Conservation (phyloP, 2,329 filamentous ascomycete species). For the Ambrosiella beaveri region DNA sequence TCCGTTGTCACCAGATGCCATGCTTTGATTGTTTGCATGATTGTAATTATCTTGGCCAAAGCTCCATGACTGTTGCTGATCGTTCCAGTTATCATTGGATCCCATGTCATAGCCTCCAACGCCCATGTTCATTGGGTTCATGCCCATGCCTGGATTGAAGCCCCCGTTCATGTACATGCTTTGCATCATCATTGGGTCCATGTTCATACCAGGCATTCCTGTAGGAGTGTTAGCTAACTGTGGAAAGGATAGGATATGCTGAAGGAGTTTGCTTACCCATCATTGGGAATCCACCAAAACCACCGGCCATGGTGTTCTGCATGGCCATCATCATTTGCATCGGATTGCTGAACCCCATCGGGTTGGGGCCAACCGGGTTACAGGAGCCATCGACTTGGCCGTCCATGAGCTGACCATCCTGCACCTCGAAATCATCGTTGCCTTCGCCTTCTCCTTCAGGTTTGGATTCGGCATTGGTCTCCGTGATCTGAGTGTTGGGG, state of each 20-base stretch:
- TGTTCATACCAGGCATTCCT: conserved; percentile 71
- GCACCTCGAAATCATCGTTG: not conserved
- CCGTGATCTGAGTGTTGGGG: too few relatives aligned
- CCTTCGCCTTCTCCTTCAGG: not conserved
- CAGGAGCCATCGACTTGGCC: conserved; percentile 8
- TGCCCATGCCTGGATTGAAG: conserved; percentile 47
- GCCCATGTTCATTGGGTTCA: conserved; percentile 37
- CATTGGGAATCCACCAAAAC: conserved; percentile 49
- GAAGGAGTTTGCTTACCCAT: conserved; percentile 53
- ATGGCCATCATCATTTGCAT: conserved; percentile 70
- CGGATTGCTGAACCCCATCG: conserved; percentile 49
- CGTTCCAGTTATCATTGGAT: conserved; percentile 65
- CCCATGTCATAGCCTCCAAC: conserved; percentile 59
- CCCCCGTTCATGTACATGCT: conserved; percentile 65
- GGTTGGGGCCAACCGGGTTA: conserved; percentile 9
- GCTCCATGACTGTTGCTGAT: conserved; percentile 61
- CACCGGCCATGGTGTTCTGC: conserved; percentile 47
- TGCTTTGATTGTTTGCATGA: conserved; percentile 67
- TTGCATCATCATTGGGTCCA: conserved; percentile 65
- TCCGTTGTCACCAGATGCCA: conserved; percentile 61
- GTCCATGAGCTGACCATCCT: not conserved
- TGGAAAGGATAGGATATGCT: too few relatives aligned
- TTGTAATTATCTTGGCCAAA: conserved; percentile 79
- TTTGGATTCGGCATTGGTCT: not conserved
- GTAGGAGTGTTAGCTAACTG: not conserved